Base-by-base conservation (phyloP, 2,329 filamentous ascomycete genomes). In the Botrytis cinerea region DNA sequence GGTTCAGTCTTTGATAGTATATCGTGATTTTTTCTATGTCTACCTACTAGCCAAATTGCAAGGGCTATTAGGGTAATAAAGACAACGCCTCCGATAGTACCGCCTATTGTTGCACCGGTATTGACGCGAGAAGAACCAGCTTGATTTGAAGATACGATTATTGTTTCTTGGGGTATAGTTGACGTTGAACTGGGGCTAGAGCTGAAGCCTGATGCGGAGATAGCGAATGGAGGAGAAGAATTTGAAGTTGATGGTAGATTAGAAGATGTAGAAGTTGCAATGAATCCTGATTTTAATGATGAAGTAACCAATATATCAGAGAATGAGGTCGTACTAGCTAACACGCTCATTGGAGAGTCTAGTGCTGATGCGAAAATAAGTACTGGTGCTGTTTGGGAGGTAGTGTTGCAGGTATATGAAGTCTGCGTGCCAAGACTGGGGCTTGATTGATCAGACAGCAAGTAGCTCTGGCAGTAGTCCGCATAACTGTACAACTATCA, bases 61-160 rank as follows among this genome's bases (percentile, higher is more conserved):
- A 54, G 5, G 2, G 1, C 14, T 22, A 40, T 12, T 4, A 16
- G 12, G 16, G 25, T 6, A 20, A 54, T n/a, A 0, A n/a, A 18
- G 1, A 9, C 22, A 38, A 40, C 8, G 18, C 32, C 32, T 20
- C 22, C 46, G 5, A 67, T 22, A 12, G 32, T 4, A 7, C 35
- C 16, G 1, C 64, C 46, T n/a, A 54, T 9, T 40, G 40, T 67
- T 7, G 32, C 9, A 16, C 46, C 32, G 2, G 32, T 54, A 54
- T 54, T 25, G 8, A 3, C 40, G 16, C 25, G 4, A 1, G 63
- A 40, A 20, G 8, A 54, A 14, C 3, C 20, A 8, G 2, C 28
- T 28, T 22, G 32, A 1, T 54, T 16, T 22, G 64, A 38, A 1
- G 32, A 28, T 28, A 28, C 22, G 2, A 0, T 54, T 35, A 12